Base-by-base conservation (phyloP, 2,329 filamentous ascomycete species). In the Alternaria novae-zelandiae region DNA sequence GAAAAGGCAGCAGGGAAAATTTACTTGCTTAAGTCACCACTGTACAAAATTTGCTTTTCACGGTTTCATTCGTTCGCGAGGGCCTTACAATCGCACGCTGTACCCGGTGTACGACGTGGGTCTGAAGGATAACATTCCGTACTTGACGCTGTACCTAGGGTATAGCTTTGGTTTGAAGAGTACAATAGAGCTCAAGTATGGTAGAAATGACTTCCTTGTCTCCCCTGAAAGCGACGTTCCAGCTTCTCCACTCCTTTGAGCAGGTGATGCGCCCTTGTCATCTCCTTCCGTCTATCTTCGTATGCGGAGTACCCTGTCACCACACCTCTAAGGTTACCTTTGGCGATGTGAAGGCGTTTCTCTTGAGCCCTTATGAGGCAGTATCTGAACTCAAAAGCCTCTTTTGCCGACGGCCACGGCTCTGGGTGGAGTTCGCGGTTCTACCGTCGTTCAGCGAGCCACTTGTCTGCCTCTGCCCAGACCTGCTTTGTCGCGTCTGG, bases 381-480 rank as follows among this genome's bases (percentile, higher is more conserved):
- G 10, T 36, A 30, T 15, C 49, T 17, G 3, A 9, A 7, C 8
- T 41, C 20, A 41, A 53, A 36, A 25, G 13, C 23, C 44, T 50
- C 12, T 17, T 15, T 17, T 17, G 15, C 26, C n/a, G 21, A 6
- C 17, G 8, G 17, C 11, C 11, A 25, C 21, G 17, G 12, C 17
- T 41, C 20, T 21, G 30, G 15, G 12, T 30, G 55, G 26, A 43
- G 2, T 56, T 21, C 20, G 25, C 30, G 17, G 25, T 44, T 57
- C 68, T 75, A 79, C 61, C 76, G 74, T 46, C 74, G 66, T 20
- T 63, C 67, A 44, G 70, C 57, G 54, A 90, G 77, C 89, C 89
- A 91, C 55, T 83, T 83, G 69, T 90, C 86, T 5, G 86, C 86
- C 59, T 86, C 84, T n/a, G 82, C 82, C 84, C 89, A 90, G 46